Conservation (phyloP, 495 filamentous ascomycete species). For the Rhypophila decipiens region DNA sequence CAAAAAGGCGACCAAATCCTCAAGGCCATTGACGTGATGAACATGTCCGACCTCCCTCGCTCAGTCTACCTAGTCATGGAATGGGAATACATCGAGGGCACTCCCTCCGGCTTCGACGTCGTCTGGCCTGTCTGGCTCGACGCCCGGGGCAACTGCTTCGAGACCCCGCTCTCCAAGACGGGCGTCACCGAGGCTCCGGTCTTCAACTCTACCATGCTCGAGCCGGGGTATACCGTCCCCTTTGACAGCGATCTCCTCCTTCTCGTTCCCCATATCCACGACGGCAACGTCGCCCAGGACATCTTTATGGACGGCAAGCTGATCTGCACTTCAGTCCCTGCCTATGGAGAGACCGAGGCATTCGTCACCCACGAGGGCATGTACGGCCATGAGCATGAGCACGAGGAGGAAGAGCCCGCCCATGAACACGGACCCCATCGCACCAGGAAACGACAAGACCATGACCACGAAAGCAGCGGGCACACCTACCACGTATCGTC, state of each 20-base stretch:
- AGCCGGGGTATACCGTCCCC: neutral
- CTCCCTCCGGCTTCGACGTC: conserved; percentile 3
- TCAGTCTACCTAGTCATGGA: conserved; percentile 5
- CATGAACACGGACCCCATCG: neutral
- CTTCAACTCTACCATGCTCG: neutral
- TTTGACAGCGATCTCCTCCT: conserved; percentile 1
- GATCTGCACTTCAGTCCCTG: conserved; percentile 4
- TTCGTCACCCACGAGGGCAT: conserved; percentile 3
- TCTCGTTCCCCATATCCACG: conserved; percentile 8
- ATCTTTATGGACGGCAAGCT: neutral
- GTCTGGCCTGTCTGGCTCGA: conserved; percentile 10
- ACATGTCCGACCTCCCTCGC: neutral
- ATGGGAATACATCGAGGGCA: conserved; percentile 3
- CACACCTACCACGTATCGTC: conserved; percentile 7
- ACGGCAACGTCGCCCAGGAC: conserved; percentile 5
- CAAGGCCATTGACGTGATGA: conserved; percentile 3
- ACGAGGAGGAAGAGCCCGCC: neutral
- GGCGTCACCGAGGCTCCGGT: neutral
- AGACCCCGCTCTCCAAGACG: neutral
- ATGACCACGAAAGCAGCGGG: neutral
- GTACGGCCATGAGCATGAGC: neutral
- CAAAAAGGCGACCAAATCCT: conserved; percentile 1
- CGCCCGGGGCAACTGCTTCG: conserved; percentile 9
- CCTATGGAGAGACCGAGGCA: conserved; percentile 7
- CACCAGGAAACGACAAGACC: too few relatives aligned